Percentiles rank a stretch among this genome's conserved stretches.
Evolutionary conservation across 257 asterid species (phyloP).

Genomic region (Plantago elongata): DNA sequence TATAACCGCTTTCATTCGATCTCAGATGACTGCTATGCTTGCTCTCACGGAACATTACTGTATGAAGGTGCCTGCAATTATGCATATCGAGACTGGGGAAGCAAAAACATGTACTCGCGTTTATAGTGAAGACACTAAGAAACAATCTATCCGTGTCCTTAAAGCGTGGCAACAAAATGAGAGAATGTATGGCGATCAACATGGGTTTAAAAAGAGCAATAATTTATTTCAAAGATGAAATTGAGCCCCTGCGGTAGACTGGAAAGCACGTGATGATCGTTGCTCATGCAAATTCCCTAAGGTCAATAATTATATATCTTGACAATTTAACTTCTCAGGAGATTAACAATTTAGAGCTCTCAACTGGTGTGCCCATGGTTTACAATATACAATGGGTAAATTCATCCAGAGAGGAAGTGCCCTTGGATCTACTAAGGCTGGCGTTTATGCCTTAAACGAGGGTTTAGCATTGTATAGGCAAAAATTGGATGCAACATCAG

Average conservation of each 20-base stretch:
- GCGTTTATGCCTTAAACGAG: constrained; percentile 83
- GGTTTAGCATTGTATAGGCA: constrained; percentile 55
- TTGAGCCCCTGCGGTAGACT: constrained; percentile 64
- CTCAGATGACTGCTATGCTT: constrained; percentile 96
- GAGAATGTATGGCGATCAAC: constrained; percentile 93
- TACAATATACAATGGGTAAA: constrained; percentile 58
- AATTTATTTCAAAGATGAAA: constrained; percentile 70
- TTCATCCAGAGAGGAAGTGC: constrained; percentile 81
- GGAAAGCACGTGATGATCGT: constrained; percentile 84
- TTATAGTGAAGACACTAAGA: constrained; percentile 55
- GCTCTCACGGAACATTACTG: constrained; percentile 79
- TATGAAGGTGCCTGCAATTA: constrained; percentile 77
- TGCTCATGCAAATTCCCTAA: constrained; percentile 89
- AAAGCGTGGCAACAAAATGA: constrained; percentile 95
- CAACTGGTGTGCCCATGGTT: constrained; percentile 94
- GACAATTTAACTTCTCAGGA: constrained; percentile 74
- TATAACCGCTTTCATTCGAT: constrained; percentile 75
- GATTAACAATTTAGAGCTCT: constrained; percentile 82
- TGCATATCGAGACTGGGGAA: constrained; percentile 63
- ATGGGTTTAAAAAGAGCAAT: constrained; percentile 88
- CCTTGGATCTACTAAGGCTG: constrained; percentile 64
- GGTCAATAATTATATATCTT: constrained; percentile 92
- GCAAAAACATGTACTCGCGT: constrained; percentile 69
- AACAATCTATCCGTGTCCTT: constrained; percentile 67
- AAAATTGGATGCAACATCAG: constrained; percentile 39